These are phyloP conservation scores for Mikania micrantha DNA, from an alignment of 129 eudicot genomes.

Conservation along the genomic window DNA sequence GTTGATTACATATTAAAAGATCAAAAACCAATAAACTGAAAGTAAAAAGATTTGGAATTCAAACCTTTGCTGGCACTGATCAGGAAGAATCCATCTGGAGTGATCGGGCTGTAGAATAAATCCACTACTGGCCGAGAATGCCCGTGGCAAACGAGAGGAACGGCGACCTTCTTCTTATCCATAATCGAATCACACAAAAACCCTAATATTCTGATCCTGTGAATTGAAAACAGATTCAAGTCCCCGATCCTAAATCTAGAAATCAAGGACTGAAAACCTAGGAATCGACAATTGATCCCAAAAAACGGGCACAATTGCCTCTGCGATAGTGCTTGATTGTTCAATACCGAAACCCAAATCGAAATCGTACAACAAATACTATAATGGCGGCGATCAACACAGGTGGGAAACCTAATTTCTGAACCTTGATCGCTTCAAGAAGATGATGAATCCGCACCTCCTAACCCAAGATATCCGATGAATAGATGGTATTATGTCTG, in stretches of 20 bases:
- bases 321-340: too few relatives aligned
- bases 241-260: slow-evolving; percentile 19
- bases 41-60: too few relatives aligned
- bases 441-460: slow-evolving; percentile 31
- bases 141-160: slow-evolving; percentile 67
- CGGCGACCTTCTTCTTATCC: slow-evolving; percentile 61
- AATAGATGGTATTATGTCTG: slow-evolving; percentile 14
- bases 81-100: slow-evolving; percentile 63
- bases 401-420: slow-evolving; percentile 28
- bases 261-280: slow-evolving; percentile 21
- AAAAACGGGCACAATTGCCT: slow-evolving; percentile 28
- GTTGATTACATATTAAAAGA: neutral
- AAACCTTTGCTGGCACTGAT: slow-evolving; percentile 77
- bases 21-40: neutral
- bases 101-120: slow-evolving; percentile 63
- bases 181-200: slow-evolving; percentile 27
- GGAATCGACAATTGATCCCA: slow-evolving; percentile 30
- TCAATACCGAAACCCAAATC: neutral
- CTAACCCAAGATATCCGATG: slow-evolving; percentile 22
- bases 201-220: slow-evolving; percentile 15
- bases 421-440: slow-evolving; percentile 14
- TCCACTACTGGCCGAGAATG: slow-evolving; percentile 77
- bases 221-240: slow-evolving; percentile 1
- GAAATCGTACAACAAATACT: slow-evolving; percentile 15
- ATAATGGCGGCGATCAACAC: slow-evolving; percentile 30